These are phyloP conservation scores for Marasmius sp. DNA, from an alignment of 1,284 basidiomycete genomes.

Conservation along the genomic window DNA sequence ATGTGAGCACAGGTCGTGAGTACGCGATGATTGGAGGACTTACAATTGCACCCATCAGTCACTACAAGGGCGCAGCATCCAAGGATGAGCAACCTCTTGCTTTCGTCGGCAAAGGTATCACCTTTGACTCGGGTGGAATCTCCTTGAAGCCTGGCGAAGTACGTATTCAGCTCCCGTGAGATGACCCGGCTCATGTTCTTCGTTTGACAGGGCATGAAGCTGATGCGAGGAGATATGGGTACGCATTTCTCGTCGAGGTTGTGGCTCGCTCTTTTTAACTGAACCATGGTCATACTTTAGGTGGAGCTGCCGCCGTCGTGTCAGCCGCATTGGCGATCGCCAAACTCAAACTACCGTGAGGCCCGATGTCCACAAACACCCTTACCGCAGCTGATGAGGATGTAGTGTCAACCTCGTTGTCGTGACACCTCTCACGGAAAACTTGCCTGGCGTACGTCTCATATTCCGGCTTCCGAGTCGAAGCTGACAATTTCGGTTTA, in stretches of 20 bases:
- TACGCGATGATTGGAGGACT: not conserved
- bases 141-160: conserved; percentile 79
- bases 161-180: conserved; percentile 16
- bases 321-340: conserved; percentile 78
- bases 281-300: conserved; percentile 27
- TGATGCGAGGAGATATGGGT: conserved; percentile 87
- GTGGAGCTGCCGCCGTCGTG: conserved; percentile 80
- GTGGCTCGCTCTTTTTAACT: not conserved
- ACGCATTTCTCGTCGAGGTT: conserved; percentile 13
- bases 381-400: not conserved
- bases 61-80: conserved; percentile 75
- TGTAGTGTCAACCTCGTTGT: conserved; percentile 73
- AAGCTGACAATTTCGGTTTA: not conserved
- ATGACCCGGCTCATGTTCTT: not conserved
- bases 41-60: conserved; percentile 37
- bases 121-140: conserved; percentile 89
- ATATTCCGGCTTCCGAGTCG: not conserved
- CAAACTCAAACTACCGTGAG: conserved; percentile 74
- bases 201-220: conserved; percentile 62
- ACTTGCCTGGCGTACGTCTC: conserved; percentile 63
- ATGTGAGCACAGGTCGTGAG: conserved; percentile 50
- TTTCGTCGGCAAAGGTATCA: conserved; percentile 88
- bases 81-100: conserved; percentile 63
- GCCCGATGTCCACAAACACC: conserved; percentile 8
- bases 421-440: conserved; percentile 80